Base-by-base conservation (phyloP, 176 grass and related monocot genomes). In the Phragmites australis region DNA sequence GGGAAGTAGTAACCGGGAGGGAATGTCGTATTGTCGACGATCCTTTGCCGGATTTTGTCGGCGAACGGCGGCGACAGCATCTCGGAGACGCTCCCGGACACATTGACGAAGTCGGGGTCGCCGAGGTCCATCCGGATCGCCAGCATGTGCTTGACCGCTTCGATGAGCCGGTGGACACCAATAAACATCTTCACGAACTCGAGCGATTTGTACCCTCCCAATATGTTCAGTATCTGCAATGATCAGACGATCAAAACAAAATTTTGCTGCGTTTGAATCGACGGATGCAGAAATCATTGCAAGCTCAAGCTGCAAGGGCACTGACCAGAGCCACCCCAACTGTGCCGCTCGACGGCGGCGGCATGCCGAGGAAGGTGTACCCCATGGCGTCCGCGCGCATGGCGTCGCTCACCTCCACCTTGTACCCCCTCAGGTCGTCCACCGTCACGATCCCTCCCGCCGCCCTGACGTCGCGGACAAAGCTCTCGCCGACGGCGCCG, bases 91-190 rank as follows among this genome's bases (percentile, higher is more conserved):
- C 60, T 61, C 12, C 52, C 60, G 6, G 65, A 41, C 17, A 93
- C 81, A 29, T 97, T 81, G 14, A 97, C 83, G 63, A 86, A 97
- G 66, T 76, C 81, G 0, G 95, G 95, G 70, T 97, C 92, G 0
- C 90, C 95, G 3, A 97, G 95, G 59, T 85, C 74, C 95, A 97
- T 97, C 59, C 95, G 68, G 10, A 51, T 25, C 1, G 85, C 90
- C 41, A 94, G 78, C 92, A 93, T 97, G 59, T 93, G 90, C 86
- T 97, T 97, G 14, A 94, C 32, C 17, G 95, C 85, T 16, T 97
- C 95, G 70, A 97, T 81, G 8, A 93, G 19, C 29, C 90, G 81
- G 60, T 98, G 95, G 39, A 98, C 57, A 44, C 95, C 90, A 3
- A 98, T 63, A 14, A 77, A 89, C 8, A 70, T 90, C 65, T 72